These are phyloP conservation scores for Coemansia sp. DNA, from an alignment of 192 early-diverging fungal species.

Conservation along the genomic window DNA sequence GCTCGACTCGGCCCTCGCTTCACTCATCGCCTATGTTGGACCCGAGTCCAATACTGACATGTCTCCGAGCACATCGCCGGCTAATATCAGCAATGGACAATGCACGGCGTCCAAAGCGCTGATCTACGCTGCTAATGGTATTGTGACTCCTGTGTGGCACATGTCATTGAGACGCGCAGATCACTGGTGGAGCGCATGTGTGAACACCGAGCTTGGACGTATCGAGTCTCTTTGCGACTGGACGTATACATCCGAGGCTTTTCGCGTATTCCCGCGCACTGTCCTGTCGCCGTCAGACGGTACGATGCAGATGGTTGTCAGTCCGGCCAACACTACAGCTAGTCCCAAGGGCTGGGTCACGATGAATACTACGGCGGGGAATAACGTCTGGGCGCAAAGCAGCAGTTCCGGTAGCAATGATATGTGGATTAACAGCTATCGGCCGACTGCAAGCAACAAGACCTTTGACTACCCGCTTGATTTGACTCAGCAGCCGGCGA, in stretches of 20 bases:
- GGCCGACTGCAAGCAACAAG: slow-evolving; percentile 65
- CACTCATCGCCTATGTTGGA: slow-evolving; percentile 9
- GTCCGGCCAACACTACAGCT: slow-evolving; percentile 74
- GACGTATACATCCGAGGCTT: slow-evolving; percentile 66
- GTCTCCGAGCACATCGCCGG: background rate
- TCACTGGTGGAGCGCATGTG: slow-evolving; percentile 80
- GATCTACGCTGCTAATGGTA: slow-evolving; percentile 62
- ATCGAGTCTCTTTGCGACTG: slow-evolving; percentile 82
- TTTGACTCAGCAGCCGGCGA: slow-evolving; percentile 63
- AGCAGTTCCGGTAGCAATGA: slow-evolving; percentile 68
- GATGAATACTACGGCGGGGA: slow-evolving; percentile 76
- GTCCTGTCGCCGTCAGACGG: slow-evolving; percentile 78
- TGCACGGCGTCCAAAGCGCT: slow-evolving; percentile 69
- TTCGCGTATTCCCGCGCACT: slow-evolving; percentile 82
- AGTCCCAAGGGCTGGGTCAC: slow-evolving; percentile 66
- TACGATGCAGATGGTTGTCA: slow-evolving; percentile 55
- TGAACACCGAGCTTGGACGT: slow-evolving; percentile 63
- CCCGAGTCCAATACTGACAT: background rate
- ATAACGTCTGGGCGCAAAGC: slow-evolving; percentile 91
- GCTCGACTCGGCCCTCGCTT: slow-evolving; percentile 8
- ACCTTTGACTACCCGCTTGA: slow-evolving; percentile 80
- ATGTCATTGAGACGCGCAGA: slow-evolving; percentile 74
- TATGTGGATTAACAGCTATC: slow-evolving; percentile 73
- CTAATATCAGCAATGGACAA: slow-evolving; percentile 41
- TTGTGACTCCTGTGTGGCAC: slow-evolving; percentile 79